Base-by-base conservation (phyloP, 2,329 filamentous ascomycete genomes). In the Exophiala bonariae region DNA sequence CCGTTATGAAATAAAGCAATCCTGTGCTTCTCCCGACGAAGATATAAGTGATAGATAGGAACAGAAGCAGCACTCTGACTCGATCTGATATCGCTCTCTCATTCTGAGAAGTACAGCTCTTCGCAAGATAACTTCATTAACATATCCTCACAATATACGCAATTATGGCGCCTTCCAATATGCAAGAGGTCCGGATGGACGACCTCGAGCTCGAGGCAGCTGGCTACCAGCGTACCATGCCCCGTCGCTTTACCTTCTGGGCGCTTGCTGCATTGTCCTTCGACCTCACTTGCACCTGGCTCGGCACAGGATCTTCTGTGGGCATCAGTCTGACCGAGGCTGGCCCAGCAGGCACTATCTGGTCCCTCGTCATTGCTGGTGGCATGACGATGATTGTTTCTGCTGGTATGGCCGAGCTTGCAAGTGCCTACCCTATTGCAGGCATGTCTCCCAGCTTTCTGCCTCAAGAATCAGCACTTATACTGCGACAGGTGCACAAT, bases 401-500 rank as follows among this genome's bases (percentile, higher is more conserved):
- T 13, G 16, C 23, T 10, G 46, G 46, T 6, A 49, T 49, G 46
- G 40, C 40, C 22, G 46, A 49, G 30, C 35, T 49, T 17, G 22
- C 46, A 16, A 38, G 31, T 6, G 46, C 46, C 9, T 49, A 35
- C 20, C 44, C 44, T 3, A 20, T 35, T 7, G 18, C 41, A 3
- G 32, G n/a, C n/a, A 6, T 6, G n/a, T n/a, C n/a, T n/a, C n/a
- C n/a, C n/a, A n/a, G 10, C 13, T 31, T 31, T 31, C 10, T 9
- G 28, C 28, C 9, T 31, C n/a, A n/a, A n/a, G n/a, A n/a, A n/a
- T n/a, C n/a, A n/a, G n/a, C n/a, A n/a, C n/a, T n/a, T n/a, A n/a
- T n/a, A n/a, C n/a, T n/a, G n/a, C n/a, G n/a, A n/a, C 11, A 26
- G 50, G 50, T 3, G 46, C 50, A 5, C 50, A 53, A 30, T 53